phyloP scores from a whole-genome alignment of 176 grass and related monocot species.

The Aegilops tauschii region DNA sequence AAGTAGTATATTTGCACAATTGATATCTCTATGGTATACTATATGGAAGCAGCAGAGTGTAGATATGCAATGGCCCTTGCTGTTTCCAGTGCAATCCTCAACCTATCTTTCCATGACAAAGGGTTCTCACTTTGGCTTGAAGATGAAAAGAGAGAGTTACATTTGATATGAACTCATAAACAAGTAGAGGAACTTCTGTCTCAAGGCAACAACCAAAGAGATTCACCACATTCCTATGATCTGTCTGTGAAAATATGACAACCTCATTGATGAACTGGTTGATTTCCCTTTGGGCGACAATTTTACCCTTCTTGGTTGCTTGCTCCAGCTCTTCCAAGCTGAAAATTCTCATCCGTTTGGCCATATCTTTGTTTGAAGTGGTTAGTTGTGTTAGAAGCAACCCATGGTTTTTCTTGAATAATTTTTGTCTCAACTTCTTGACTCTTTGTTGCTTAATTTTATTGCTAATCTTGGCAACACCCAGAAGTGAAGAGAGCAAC shows the following conservation, averaged over 20 bases:
- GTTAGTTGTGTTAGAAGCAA: constrained; percentile 42
- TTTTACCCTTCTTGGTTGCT: constrained; percentile 46
- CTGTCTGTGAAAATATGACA: constrained; percentile 51
- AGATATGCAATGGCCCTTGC: constrained; percentile 40
- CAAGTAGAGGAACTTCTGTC: constrained; percentile 45
- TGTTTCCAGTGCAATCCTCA: constrained; percentile 44
- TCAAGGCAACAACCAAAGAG: constrained; percentile 39
- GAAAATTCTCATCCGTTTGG: constrained; percentile 42
- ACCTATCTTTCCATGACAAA: constrained; percentile 40
- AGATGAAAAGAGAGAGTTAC: constrained; percentile 41
- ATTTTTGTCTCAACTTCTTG: constrained; percentile 19
- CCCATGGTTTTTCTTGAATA: constrained; percentile 48
- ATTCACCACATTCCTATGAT: constrained; percentile 52
- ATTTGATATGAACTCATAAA: constrained; percentile 53
- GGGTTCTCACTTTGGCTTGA: constrained; percentile 6
- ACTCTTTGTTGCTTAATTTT: constrained; percentile 16
- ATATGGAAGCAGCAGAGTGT: constrained; percentile 26
- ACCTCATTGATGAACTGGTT: constrained; percentile 56
- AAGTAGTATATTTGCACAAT: constrained; percentile 48
- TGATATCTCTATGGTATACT: constrained; percentile 58
- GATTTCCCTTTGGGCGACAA: constrained; percentile 42
- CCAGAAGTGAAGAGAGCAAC: constrained; percentile 17
- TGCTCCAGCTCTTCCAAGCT: constrained; percentile 45
- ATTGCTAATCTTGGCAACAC: constrained; percentile 10
- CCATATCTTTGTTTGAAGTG: constrained; percentile 38